A percentile compares a stretch with the other conserved stretches of the same genome.
These are phyloP conservation scores for Eucalyptus viminalis DNA, from an alignment of 345 rosid genomes.

Conservation along the genomic window DNA sequence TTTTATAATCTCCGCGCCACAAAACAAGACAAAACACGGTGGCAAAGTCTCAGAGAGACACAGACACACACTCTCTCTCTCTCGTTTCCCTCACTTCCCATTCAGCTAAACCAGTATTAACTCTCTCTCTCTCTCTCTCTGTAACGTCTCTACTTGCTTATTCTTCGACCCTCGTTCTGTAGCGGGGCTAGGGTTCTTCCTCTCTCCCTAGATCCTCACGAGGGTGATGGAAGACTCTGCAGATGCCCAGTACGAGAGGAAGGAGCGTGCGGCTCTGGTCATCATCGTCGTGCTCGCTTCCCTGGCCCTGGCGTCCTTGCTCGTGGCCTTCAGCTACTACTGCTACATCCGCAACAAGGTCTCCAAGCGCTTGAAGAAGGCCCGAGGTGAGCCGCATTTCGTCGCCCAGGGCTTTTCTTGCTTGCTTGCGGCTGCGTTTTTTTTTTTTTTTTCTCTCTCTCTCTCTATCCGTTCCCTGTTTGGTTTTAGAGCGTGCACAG, in stretches of 20 bases:
- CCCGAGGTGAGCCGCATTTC: slow-evolving; percentile 21
- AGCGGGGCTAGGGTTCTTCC: neutral
- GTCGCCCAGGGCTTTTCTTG: neutral
- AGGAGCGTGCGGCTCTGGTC: slow-evolving; percentile 53
- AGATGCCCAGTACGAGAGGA: slow-evolving; percentile 31
- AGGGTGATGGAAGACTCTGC: neutral
- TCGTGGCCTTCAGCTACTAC: slow-evolving; percentile 83
- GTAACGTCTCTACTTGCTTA: neutral
- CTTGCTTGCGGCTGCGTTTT: neutral
- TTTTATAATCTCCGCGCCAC: neutral
- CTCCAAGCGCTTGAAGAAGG: slow-evolving; percentile 39
- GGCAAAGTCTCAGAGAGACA: neutral
- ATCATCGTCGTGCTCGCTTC: slow-evolving; percentile 77
- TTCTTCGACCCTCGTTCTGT: neutral
- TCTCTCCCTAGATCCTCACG: neutral
- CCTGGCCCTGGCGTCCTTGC: slow-evolving; percentile 52
- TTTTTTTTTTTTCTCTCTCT: too few relatives aligned
- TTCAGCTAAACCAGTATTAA: neutral
- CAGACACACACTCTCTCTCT: neutral
- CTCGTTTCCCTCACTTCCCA: neutral
- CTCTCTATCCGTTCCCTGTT: neutral
- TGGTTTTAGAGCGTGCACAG: neutral
- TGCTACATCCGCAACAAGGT: slow-evolving; percentile 86
- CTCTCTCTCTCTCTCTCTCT: neutral
- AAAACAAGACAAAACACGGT: neutral